phyloP scores from a whole-genome alignment of 2,329 filamentous ascomycete species.

The Pyrenophora teres region DNA sequence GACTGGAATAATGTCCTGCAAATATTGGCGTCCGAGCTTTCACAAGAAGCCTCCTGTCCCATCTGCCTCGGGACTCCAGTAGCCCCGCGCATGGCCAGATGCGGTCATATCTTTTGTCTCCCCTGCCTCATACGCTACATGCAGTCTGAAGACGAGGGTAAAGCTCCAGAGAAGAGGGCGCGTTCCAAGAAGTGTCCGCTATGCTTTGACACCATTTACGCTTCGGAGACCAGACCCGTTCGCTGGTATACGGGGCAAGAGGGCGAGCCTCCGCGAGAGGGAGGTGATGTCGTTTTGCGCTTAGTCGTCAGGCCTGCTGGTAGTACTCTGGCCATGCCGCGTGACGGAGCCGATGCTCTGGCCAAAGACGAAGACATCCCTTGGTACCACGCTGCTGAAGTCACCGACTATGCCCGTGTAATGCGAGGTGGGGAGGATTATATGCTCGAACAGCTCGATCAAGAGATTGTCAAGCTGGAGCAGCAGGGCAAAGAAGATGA shows the following conservation, averaged over 20 bases:
- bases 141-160: conserved; percentile 74
- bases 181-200: conserved; percentile 96
- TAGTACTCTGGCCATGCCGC: conserved; percentile 84
- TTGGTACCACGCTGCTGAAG: conserved; percentile 93
- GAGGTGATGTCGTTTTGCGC: conserved; percentile 86
- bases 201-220: conserved; percentile 90
- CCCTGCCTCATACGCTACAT: conserved; percentile 94
- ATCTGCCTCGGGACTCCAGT: conserved; percentile 94
- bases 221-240: conserved; percentile 87
- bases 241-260: conserved; percentile 92
- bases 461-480: conserved; percentile 75
- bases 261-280: conserved; percentile 75
- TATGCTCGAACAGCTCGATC: conserved; percentile 78
- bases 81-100: conserved; percentile 94
- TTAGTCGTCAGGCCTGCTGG: conserved; percentile 79
- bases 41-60: conserved; percentile 85
- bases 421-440: conserved; percentile 94
- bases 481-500: conserved; percentile 87
- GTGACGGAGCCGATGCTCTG: conserved; percentile 75
- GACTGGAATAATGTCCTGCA: conserved; percentile 92
- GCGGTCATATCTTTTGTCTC: conserved; percentile 95
- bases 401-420: conserved; percentile 90
- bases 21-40: conserved; percentile 86
- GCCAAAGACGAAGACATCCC: conserved; percentile 77
- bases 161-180: conserved; percentile 67